A percentile compares a stretch with the other conserved stretches of the same genome.
Conservation (phyloP, 208 protist genomes). For the Zelonia costaricensis region DNA sequence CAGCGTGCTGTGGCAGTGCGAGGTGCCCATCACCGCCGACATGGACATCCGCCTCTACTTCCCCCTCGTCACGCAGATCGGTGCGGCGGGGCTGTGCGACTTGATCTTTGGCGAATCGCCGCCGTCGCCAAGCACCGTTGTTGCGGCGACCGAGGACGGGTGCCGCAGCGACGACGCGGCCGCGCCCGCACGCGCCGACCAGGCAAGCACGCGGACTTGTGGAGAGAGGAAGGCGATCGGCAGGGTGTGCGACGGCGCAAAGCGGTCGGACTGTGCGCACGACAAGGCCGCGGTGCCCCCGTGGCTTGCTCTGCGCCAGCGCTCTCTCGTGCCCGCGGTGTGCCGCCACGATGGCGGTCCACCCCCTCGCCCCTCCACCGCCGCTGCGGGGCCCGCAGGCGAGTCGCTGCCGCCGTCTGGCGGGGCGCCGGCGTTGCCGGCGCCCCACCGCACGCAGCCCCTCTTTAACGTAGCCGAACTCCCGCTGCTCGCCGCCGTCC, state of each 20-base stretch:
- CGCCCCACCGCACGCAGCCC: not conserved
- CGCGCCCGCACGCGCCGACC: too few species aligned
- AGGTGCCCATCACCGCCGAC: slow-evolving; percentile 59
- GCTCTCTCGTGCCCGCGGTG: slow-evolving; percentile 14
- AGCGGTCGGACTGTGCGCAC: too few species aligned
- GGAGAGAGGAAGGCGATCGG: too few species aligned
- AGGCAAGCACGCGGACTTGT: too few species aligned
- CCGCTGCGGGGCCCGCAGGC: too few species aligned
- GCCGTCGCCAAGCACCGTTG: not conserved
- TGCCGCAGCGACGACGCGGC: not conserved
- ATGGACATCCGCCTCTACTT: slow-evolving; percentile 86
- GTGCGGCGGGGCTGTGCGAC: slow-evolving; percentile 70
- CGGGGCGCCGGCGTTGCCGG: too few species aligned
- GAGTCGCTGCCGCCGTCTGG: too few species aligned
- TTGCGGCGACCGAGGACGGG: not conserved
- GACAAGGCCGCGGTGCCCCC: slow-evolving; percentile 6
- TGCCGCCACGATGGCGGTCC: slow-evolving; percentile 3
- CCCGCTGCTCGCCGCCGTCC: not conserved
- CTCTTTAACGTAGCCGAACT: not conserved
- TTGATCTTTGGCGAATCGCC: slow-evolving; percentile 64
- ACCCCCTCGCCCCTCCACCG: too few species aligned
- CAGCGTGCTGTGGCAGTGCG: slow-evolving; percentile 76
- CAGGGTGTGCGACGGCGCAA: not conserved
- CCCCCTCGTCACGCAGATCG: slow-evolving; percentile 70
- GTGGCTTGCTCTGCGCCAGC: slow-evolving; percentile 15